Evolutionary conservation across 1,284 basidiomycete species (phyloP).

Genomic region (Naganishia cerealis): DNA sequence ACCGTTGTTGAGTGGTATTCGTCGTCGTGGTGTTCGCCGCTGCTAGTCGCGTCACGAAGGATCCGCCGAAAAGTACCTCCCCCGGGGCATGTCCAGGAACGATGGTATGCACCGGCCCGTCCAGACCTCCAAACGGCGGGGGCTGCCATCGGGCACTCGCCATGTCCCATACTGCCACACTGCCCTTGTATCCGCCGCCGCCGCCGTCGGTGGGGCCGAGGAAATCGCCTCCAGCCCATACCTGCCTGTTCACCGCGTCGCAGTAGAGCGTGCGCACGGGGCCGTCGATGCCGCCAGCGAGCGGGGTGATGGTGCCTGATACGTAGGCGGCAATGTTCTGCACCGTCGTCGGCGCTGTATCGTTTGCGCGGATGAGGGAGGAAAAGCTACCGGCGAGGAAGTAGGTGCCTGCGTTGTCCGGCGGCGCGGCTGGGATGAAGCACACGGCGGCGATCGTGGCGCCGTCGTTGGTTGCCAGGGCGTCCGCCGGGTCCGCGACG

Average conservation of each 20-base stretch:
- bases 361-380: slow-evolving; percentile 38
- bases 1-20: slow-evolving; percentile 68
- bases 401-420: slow-evolving; percentile 41
- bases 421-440: slow-evolving; percentile 36
- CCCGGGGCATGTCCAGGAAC: slow-evolving; percentile 68
- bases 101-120: slow-evolving; percentile 77
- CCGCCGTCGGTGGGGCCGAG: neutral
- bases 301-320: slow-evolving; percentile 36
- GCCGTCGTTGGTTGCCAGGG: slow-evolving; percentile 47
- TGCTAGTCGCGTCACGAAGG: slow-evolving; percentile 71
- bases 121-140: slow-evolving; percentile 77
- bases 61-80: slow-evolving; percentile 82
- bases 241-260: slow-evolving; percentile 66
- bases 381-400: slow-evolving; percentile 50
- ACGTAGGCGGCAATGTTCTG: slow-evolving; percentile 47
- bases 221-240: slow-evolving; percentile 76
- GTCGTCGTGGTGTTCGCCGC: too few species aligned
- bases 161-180: slow-evolving; percentile 9
- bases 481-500: slow-evolving; percentile 41
- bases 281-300: slow-evolving; percentile 58
- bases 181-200: slow-evolving; percentile 7
- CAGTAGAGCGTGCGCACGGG: slow-evolving; percentile 76
- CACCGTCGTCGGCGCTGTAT: slow-evolving; percentile 10
- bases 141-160: neutral
- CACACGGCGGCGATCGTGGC: slow-evolving; percentile 49